phyloP scores from a whole-genome alignment of 1,139 yeast species.

The Debaryomycetaceae sp. region DNA sequence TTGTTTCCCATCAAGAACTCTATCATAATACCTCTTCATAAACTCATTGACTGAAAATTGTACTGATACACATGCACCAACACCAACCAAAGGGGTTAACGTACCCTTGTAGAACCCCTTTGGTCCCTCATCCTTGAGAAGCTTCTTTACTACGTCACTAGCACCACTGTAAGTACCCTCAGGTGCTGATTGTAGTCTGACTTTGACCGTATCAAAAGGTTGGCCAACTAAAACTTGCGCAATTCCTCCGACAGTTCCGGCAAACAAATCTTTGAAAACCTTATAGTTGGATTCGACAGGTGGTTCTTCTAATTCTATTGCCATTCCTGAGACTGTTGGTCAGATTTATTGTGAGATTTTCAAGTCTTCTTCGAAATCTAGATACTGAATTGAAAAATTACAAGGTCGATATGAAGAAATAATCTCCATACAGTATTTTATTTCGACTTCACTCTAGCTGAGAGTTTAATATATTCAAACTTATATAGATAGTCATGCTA shows the following conservation, averaged over 20 bases:
- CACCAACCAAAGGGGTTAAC: conserved; percentile 78
- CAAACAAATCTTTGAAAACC: conserved; percentile 75
- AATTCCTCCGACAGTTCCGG: conserved; percentile 92
- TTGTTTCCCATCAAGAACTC: conserved; percentile 36
- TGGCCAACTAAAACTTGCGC: conserved; percentile 96
- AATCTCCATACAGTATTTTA: neutral
- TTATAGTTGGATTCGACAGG: conserved; percentile 41
- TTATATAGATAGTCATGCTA: neutral
- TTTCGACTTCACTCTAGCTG: neutral
- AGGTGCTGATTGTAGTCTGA: conserved; percentile 81
- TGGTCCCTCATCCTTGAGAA: conserved; percentile 72
- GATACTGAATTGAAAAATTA: neutral
- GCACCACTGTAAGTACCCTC: conserved; percentile 75
- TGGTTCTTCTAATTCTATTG: conserved; percentile 48
- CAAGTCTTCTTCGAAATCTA: neutral
- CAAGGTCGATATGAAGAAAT: conserved; percentile 1
- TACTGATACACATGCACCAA: conserved; percentile 90
- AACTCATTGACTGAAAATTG: conserved; percentile 82
- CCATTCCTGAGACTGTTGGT: conserved; percentile 17
- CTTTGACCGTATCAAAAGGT: conserved; percentile 94
- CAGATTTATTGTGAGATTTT: too few relatives aligned
- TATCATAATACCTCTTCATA: conserved; percentile 74
- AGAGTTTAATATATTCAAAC: neutral
- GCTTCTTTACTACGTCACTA: conserved; percentile 66
- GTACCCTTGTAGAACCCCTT: conserved; percentile 89